Percentiles rank a stretch among this genome's conserved stretches.
Conservation (phyloP, 148 eudicot genomes). For the Pharnaceum exiguum region DNA sequence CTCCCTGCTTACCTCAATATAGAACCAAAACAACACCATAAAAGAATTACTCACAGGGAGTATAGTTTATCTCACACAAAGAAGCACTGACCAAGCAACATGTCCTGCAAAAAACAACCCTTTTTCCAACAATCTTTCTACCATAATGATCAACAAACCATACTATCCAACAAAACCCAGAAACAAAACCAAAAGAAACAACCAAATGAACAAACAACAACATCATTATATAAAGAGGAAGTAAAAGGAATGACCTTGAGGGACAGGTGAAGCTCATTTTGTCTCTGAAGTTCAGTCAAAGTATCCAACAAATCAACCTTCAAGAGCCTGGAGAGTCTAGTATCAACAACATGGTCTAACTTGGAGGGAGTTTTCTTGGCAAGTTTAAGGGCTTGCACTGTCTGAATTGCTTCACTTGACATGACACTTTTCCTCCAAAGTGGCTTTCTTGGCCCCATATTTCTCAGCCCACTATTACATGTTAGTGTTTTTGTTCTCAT, state of each 20-base stretch:
- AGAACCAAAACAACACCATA: no score
- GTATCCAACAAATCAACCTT: conserved; percentile 62
- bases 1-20: no score
- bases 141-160: neutral
- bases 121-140: neutral
- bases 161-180: neutral
- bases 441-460: conserved; percentile 42
- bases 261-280: conserved; percentile 40
- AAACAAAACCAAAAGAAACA: neutral
- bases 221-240: neutral
- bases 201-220: neutral
- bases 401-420: conserved; percentile 65
- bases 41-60: no score
- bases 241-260: conserved; percentile 32
- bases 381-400: conserved; percentile 58
- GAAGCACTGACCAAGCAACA: neutral
- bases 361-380: conserved; percentile 36
- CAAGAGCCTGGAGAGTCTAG: conserved; percentile 41
- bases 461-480: conserved; percentile 58
- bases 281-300: conserved; percentile 63
- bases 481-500: conserved; percentile 9
- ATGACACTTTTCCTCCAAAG: conserved; percentile 48
- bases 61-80: no score
- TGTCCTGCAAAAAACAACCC: neutral
- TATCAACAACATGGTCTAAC: conserved; percentile 36